phyloP scores from a whole-genome alignment of 2,329 filamentous ascomycete species.

The Colletotrichum sp. region DNA sequence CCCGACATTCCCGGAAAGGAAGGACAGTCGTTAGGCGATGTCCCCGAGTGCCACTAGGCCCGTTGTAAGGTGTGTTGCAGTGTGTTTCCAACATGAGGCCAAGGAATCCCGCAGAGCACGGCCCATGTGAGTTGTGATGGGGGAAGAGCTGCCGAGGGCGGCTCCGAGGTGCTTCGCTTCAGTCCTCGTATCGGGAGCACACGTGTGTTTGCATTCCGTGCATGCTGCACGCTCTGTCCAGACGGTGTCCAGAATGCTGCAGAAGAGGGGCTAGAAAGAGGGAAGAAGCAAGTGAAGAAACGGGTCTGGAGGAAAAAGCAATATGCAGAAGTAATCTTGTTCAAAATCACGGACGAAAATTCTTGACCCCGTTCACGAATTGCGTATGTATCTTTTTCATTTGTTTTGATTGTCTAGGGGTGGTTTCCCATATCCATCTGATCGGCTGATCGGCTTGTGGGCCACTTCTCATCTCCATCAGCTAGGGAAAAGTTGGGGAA shows the following conservation, averaged over 20 bases:
- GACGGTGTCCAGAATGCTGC: not conserved
- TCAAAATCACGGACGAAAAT: not conserved
- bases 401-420: not conserved
- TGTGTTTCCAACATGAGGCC: constrained; percentile 6
- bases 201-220: not conserved
- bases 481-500: not conserved
- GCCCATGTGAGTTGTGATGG: not conserved
- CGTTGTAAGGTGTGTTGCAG: not conserved
- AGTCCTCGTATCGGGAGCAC: not conserved
- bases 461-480: not conserved
- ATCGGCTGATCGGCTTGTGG: constrained; percentile 6
- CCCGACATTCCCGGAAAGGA: not conserved
- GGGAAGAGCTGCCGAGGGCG: not conserved
- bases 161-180: not conserved
- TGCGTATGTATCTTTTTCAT: not conserved
- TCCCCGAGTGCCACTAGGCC: not conserved
- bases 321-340: not conserved
- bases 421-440: not conserved
- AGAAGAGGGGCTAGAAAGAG: not conserved
- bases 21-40: not conserved
- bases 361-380: not conserved
- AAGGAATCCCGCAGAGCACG: not conserved
- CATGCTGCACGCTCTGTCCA: not conserved
- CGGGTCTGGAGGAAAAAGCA: not conserved
- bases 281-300: not conserved